Conservation (phyloP, 768 basidiomycete genomes). For the Hygrophoropsis aurantiaca region DNA sequence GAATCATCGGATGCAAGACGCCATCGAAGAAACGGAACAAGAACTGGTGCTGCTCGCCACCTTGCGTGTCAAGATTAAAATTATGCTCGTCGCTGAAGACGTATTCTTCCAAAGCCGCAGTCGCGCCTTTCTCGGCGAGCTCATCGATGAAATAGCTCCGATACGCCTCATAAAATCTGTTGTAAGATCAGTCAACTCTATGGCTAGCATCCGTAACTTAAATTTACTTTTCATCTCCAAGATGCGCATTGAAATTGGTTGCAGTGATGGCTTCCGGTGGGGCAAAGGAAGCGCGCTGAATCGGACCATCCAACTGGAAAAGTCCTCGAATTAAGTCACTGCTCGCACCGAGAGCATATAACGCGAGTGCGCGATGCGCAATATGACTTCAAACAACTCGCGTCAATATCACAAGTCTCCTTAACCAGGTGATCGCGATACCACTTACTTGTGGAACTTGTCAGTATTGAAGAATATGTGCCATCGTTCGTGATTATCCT, state of each 20-base stretch:
- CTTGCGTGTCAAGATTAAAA: slow-evolving; percentile 40
- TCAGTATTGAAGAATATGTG: slow-evolving; percentile 50
- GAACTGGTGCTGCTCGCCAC: slow-evolving; percentile 41
- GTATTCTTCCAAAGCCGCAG: slow-evolving; percentile 8
- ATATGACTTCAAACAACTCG: slow-evolving; percentile 19
- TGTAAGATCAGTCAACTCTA: not conserved
- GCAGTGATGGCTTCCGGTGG: slow-evolving; percentile 4
- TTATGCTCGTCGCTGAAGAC: slow-evolving; percentile 10
- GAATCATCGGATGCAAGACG: slow-evolving; percentile 58
- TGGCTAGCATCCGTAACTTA: not conserved
- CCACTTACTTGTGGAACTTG: slow-evolving; percentile 52
- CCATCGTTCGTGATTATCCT: slow-evolving; percentile 47
- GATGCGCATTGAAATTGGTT: slow-evolving; percentile 5
- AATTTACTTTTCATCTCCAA: slow-evolving; percentile 8
- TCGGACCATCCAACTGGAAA: slow-evolving; percentile 1
- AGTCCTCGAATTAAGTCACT: slow-evolving; percentile 10
- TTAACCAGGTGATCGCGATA: too few relatives aligned
- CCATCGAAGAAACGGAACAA: slow-evolving; percentile 50
- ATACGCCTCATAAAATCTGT: slow-evolving; percentile 5
- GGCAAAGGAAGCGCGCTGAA: slow-evolving; percentile 5
- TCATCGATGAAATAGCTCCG: slow-evolving; percentile 1
- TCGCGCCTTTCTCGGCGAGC: slow-evolving; percentile 2
- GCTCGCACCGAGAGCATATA: slow-evolving; percentile 25
- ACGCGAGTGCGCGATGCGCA: slow-evolving; percentile 27
- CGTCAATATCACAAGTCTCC: not conserved